A percentile compares a stretch with the other conserved stretches of the same genome.
Conservation (phyloP, 495 filamentous ascomycete genomes). For the Neurospora tetraspora region DNA sequence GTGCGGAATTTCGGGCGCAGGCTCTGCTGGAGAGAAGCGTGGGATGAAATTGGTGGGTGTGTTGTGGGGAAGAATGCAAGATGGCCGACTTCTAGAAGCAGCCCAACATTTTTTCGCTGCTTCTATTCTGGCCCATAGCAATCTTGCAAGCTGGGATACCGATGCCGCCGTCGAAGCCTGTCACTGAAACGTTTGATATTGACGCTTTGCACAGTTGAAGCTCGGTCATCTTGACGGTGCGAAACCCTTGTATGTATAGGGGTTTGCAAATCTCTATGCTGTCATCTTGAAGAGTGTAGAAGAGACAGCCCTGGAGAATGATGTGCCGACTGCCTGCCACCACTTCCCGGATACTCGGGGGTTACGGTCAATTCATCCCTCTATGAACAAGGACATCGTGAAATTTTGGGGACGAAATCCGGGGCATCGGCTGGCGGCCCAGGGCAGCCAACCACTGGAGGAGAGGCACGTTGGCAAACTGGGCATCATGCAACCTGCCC, state of each 20-base stretch:
- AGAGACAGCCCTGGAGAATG: no score
- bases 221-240: not conserved
- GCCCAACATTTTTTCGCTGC: not conserved
- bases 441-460: not conserved
- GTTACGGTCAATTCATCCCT: not conserved
- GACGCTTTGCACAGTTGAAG: not conserved
- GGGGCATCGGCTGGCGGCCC: not conserved
- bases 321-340: no score
- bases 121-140: not conserved
- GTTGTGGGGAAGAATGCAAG: conserved; percentile 7
- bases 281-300: not conserved
- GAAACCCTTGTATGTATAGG: not conserved
- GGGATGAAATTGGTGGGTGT: conserved; percentile 13
- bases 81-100: not conserved
- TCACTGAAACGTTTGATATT: not conserved
- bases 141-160: not conserved
- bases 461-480: not conserved
- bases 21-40: conserved; percentile 12
- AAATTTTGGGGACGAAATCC: not conserved
- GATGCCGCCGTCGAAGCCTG: not conserved
- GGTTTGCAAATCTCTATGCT: not conserved
- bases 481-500: not conserved
- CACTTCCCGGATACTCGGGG: not conserved
- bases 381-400: not conserved
- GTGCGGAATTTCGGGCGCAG: conserved; percentile 15